Evolutionary conservation across 306 rosid species (phyloP), one percentile per base, ranked within the genome.

Genomic region (Vicia faba): DNA sequence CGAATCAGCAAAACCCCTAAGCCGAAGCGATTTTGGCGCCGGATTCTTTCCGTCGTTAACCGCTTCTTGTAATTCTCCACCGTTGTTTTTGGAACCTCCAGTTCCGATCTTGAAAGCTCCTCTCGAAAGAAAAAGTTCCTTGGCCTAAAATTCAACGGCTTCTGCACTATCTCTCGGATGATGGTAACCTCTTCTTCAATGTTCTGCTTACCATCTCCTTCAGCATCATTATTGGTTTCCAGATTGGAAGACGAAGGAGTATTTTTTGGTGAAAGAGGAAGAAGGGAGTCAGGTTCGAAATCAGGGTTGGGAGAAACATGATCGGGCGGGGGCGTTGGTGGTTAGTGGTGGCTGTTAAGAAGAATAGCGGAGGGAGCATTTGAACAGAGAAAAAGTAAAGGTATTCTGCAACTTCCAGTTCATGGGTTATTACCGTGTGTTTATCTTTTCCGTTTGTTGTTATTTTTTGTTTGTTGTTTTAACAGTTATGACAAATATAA

Each of bases 81-180:
- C n/a, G n/a, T n/a, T n/a, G n/a, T n/a, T n/a, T n/a, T n/a, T n/a
- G n/a, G n/a, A n/a, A n/a, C n/a, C n/a, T 3, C 75, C n/a, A n/a
- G n/a, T n/a, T n/a, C n/a, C 76, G 70, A 80, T 78, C 79, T 71
- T 83, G 15, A 68, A 59, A n/a, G 63, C 29, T 16, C 59, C 72
- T 68, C 82, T 83, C 44, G 79, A 66, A 14, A 40, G 63, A 54
- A 69, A 38, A 44, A 83, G 85, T 79, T 76, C 76, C 97, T 73
- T 13, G 99, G 97, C 75, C 99, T 76, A 78, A 92, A 78, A 72
- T 80, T 83, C 87, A 84, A 83, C 5, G 87, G 87, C 74, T 83
- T 83, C 69, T 80, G 82, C 28, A 68, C 80, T 8, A 59, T 29
- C 48, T 79, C 87, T 14, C 70, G 83, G 4, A 66, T 62, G n/a